phyloP scores from a whole-genome alignment of 441 rosid genomes.

The Omphalea diandra region DNA sequence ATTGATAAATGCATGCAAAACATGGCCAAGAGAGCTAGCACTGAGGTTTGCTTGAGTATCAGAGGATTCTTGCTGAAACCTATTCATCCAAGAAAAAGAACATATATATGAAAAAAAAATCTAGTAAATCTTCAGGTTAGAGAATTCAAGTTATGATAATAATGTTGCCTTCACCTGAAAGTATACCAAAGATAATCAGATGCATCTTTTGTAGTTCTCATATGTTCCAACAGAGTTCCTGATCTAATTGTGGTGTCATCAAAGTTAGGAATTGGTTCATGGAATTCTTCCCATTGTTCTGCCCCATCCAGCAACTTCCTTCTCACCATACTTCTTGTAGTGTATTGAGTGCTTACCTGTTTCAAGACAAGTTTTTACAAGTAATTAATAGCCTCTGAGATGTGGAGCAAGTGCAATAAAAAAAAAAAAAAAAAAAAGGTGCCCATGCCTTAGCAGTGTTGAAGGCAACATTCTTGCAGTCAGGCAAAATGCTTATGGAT shows the following conservation, averaged over 20 bases:
- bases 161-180: slow-evolving; percentile 42
- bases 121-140: background rate
- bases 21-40: slow-evolving; percentile 62
- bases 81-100: slow-evolving; percentile 15
- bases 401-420: background rate
- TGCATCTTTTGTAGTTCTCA: slow-evolving; percentile 62
- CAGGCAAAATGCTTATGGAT: slow-evolving; percentile 74
- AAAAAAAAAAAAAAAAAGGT: too few species aligned
- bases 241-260: slow-evolving; percentile 46
- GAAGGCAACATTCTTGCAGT: slow-evolving; percentile 69
- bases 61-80: slow-evolving; percentile 43
- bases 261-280: slow-evolving; percentile 51
- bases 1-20: slow-evolving; percentile 70
- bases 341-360: slow-evolving; percentile 58
- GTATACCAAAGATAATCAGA: slow-evolving; percentile 90
- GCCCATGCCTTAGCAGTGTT: slow-evolving; percentile 77
- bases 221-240: slow-evolving; percentile 57
- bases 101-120: background rate
- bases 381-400: background rate
- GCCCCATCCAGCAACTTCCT: slow-evolving; percentile 36
- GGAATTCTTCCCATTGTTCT: slow-evolving; percentile 54
- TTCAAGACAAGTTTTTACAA: background rate
- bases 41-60: slow-evolving; percentile 39
- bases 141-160: background rate
- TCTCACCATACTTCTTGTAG: slow-evolving; percentile 44